Percentiles rank a stretch among this genome's conserved stretches.
phyloP scores from a whole-genome alignment of 192 early-diverging fungal genomes.

The Gigaspora rosea region DNA sequence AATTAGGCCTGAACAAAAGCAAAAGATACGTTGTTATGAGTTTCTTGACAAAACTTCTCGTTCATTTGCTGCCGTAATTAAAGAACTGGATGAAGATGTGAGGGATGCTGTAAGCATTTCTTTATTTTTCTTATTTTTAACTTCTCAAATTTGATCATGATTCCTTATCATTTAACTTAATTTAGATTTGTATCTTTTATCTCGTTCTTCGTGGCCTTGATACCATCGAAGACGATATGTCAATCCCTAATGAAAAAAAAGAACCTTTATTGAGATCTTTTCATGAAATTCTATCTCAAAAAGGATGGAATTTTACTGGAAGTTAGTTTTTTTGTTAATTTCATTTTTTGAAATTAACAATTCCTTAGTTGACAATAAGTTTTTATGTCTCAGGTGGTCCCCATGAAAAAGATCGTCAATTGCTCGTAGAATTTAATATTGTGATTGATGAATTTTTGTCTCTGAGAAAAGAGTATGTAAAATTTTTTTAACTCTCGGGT shows the following conservation, averaged over 20 bases:
- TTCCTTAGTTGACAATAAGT: background rate
- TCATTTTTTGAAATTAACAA: background rate
- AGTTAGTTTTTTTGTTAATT: conserved; percentile 46
- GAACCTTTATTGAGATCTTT: conserved; percentile 75
- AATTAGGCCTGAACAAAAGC: conserved; percentile 46
- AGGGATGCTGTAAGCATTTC: conserved; percentile 63
- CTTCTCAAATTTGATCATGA: conserved; percentile 1
- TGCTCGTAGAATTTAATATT: conserved; percentile 87
- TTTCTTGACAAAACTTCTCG: conserved; percentile 93
- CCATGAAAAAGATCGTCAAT: conserved; percentile 90
- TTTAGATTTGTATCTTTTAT: conserved; percentile 92
- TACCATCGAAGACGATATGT: conserved; percentile 99
- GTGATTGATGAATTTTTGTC: conserved; percentile 88
- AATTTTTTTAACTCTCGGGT: conserved; percentile 31
- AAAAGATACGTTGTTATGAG: conserved; percentile 80
- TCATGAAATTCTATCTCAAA: conserved; percentile 75
- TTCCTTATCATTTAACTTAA: background rate
- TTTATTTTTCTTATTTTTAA: background rate
- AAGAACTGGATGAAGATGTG: conserved; percentile 75
- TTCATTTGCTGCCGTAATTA: conserved; percentile 95
- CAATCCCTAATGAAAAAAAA: conserved; percentile 77
- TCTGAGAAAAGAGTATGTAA: conserved; percentile 48
- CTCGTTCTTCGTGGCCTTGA: conserved; percentile 93
- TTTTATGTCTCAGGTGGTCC: conserved; percentile 61
- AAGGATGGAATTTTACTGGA: conserved; percentile 79